Conservation (phyloP, 108 stramenopile species). For the Craspedostauros australis region DNA sequence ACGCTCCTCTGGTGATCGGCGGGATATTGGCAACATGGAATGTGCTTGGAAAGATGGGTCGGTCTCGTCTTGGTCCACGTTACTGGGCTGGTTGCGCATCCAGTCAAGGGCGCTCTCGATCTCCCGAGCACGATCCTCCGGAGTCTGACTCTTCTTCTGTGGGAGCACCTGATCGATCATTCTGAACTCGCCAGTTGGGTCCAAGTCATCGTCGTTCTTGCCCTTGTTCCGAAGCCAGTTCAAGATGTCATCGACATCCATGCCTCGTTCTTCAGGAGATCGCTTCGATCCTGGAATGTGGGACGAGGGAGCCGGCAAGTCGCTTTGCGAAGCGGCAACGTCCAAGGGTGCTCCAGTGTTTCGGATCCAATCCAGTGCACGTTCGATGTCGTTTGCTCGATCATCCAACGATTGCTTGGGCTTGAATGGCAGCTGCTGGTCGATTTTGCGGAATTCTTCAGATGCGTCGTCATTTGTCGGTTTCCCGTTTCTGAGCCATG, state of each 20-base stretch:
- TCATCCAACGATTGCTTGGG: slow-evolving; percentile 6
- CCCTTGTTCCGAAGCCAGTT: slow-evolving; percentile 8
- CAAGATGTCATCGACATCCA: slow-evolving; percentile 6
- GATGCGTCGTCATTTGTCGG: too few relatives aligned
- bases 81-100: slow-evolving; percentile 14
- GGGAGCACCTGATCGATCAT: slow-evolving; percentile 19
- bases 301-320: too few relatives aligned
- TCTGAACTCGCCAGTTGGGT: slow-evolving; percentile 14
- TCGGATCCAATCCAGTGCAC: slow-evolving; percentile 10
- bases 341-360: not conserved
- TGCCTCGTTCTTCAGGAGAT: too few relatives aligned
- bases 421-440: slow-evolving; percentile 16
- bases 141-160: slow-evolving; percentile 2
- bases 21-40: slow-evolving; percentile 12
- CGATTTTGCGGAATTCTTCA: slow-evolving; percentile 7
- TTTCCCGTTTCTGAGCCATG: slow-evolving; percentile 20
- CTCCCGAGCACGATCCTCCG: slow-evolving; percentile 22
- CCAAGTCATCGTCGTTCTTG: not conserved
- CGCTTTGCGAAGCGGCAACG: too few relatives aligned
- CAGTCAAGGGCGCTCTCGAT: slow-evolving; percentile 18
- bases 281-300: too few relatives aligned
- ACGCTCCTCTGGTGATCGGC: slow-evolving; percentile 8
- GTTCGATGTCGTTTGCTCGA: slow-evolving; percentile 16
- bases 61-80: too few relatives aligned
- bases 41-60: too few relatives aligned